Evolutionary conservation across 2,329 filamentous ascomycete genomes (phyloP).

Genomic region (Beauveria asiatica): DNA sequence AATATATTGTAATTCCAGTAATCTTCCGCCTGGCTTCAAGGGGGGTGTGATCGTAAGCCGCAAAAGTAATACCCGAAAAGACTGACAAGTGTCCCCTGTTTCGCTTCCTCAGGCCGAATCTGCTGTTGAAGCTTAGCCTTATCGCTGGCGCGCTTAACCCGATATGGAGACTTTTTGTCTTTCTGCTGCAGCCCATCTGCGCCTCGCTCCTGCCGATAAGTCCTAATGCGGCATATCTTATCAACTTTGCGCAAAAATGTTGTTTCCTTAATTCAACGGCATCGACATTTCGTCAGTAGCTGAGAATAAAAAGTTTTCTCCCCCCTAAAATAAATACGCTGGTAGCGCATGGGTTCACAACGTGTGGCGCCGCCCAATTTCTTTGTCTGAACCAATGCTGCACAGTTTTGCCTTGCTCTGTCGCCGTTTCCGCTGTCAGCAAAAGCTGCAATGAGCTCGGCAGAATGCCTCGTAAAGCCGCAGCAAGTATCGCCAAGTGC

Average conservation of each 20-base stretch:
- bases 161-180: conserved; percentile 3
- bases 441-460: neutral
- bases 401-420: neutral
- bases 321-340: neutral
- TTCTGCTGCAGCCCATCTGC: conserved; percentile 6
- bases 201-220: conserved; percentile 7
- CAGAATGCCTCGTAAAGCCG: neutral
- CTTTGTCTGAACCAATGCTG: neutral
- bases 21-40: neutral
- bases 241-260: conserved; percentile 5
- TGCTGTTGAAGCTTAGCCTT: conserved; percentile 5
- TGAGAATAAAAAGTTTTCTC: conserved; percentile 2
- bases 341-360: neutral
- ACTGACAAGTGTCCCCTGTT: neutral
- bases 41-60: neutral
- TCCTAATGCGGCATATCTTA: conserved; percentile 12
- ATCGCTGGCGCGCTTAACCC: conserved; percentile 8
- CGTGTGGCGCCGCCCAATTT: neutral
- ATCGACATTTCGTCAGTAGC: conserved; percentile 1
- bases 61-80: neutral
- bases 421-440: neutral
- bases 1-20: neutral
- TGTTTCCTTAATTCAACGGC: conserved; percentile 11
- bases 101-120: conserved; percentile 12
- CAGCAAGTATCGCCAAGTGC: neutral